A percentile compares a stretch with the other conserved stretches of the same genome.
Evolutionary conservation across 1,139 yeast species (phyloP).

Genomic region (Meyerozyma athensensis): DNA sequence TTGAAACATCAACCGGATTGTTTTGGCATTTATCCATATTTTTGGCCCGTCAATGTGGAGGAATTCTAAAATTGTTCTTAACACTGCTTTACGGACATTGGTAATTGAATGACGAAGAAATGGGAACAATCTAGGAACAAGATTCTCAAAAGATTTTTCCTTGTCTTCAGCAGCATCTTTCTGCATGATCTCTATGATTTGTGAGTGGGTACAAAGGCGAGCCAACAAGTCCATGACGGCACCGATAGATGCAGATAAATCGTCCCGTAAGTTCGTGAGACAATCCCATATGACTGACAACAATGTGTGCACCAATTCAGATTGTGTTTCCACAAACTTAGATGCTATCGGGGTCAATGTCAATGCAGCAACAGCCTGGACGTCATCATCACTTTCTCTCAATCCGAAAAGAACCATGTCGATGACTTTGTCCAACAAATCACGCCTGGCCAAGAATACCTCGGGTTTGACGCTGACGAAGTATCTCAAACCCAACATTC

Average conservation of each 20-base stretch:
- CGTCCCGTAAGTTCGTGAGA: slow-evolving; percentile 79
- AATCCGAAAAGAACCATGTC: slow-evolving; percentile 86
- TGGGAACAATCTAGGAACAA: slow-evolving; percentile 91
- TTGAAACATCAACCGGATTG: slow-evolving; percentile 76
- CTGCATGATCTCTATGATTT: slow-evolving; percentile 70
- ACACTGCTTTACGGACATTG: slow-evolving; percentile 84
- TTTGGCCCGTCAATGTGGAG: slow-evolving; percentile 68
- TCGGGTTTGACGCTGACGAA: slow-evolving; percentile 88
- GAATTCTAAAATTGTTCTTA: slow-evolving; percentile 77
- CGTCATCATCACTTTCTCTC: slow-evolving; percentile 86
- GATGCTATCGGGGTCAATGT: slow-evolving; percentile 85
- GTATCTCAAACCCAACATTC: slow-evolving; percentile 88
- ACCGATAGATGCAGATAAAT: slow-evolving; percentile 90
- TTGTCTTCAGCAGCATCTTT: slow-evolving; percentile 47
- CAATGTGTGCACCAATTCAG: slow-evolving; percentile 57
- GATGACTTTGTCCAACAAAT: slow-evolving; percentile 66
- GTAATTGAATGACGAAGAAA: slow-evolving; percentile 91
- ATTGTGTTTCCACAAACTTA: slow-evolving; percentile 68
- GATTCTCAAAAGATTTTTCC: slow-evolving; percentile 48
- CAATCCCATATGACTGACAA: slow-evolving; percentile 86
- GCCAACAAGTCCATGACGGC: slow-evolving; percentile 94
- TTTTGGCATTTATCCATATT: slow-evolving; percentile 73
- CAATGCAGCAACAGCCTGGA: slow-evolving; percentile 94
- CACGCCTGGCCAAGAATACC: slow-evolving; percentile 54
- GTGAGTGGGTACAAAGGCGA: slow-evolving; percentile 75